A percentile compares a stretch with the other conserved stretches of the same genome.
Conservation (phyloP, 208 protist genomes). For the Angomonas ambiguus region DNA sequence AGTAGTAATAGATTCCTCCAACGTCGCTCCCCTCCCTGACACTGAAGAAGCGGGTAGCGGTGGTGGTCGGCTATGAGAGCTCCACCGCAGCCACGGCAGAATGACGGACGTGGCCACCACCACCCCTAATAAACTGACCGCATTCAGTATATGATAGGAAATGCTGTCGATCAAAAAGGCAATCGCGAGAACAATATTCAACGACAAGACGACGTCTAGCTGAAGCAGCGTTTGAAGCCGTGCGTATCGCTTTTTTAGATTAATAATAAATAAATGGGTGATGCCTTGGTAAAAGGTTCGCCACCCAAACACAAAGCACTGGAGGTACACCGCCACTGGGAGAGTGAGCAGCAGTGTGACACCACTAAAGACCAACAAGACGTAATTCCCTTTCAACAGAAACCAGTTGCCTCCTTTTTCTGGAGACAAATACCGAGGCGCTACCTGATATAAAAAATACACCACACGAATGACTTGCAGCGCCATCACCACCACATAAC, state of each 20-base stretch:
- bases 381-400: neutral
- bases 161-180: conserved; percentile 34
- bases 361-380: conserved; percentile 9
- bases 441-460: conserved; percentile 36
- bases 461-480: conserved; percentile 33
- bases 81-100: conserved; percentile 23
- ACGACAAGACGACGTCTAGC: conserved; percentile 39
- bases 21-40: conserved; percentile 11
- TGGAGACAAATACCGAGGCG: conserved; percentile 19
- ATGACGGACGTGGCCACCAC: conserved; percentile 25
- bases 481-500: conserved; percentile 32
- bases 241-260: conserved; percentile 25
- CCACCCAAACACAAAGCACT: conserved; percentile 52
- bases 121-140: conserved; percentile 16
- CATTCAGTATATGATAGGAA: conserved; percentile 15
- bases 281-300: conserved; percentile 53
- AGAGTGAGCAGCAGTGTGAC: conserved; percentile 19
- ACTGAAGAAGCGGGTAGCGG: conserved; percentile 18
- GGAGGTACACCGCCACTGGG: conserved; percentile 16
- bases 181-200: conserved; percentile 32
- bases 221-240: conserved; percentile 47
- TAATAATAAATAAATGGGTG: conserved; percentile 22
- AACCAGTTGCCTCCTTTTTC: neutral
- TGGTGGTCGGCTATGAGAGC: conserved; percentile 27
- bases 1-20: too few relatives aligned